These are phyloP conservation scores for Brassica nigra DNA, from an alignment of 345 rosid genomes.

Conservation along the genomic window DNA sequence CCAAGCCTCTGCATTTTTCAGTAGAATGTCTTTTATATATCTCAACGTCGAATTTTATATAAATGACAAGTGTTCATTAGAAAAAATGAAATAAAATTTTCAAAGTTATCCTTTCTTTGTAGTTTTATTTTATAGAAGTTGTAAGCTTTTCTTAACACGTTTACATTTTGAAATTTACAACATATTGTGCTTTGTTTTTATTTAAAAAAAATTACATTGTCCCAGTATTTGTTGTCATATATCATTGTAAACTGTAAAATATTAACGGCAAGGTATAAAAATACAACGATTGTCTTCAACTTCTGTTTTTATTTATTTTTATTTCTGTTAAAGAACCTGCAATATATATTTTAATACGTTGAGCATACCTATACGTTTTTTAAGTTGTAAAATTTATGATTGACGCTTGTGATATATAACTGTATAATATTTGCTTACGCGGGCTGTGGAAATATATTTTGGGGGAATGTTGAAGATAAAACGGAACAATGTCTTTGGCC, in stretches of 20 bases:
- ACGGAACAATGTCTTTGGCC: constrained; percentile 62
- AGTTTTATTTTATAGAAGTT: not conserved
- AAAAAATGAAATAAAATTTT: not conserved
- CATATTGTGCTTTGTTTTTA: not conserved
- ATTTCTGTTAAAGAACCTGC: not conserved
- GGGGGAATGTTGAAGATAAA: constrained; percentile 59
- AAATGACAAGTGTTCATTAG: not conserved
- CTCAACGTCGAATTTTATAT: constrained; percentile 11
- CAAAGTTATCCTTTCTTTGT: not conserved
- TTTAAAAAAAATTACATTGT: not conserved
- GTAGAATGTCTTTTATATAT: not conserved
- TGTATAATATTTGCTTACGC: constrained; percentile 34
- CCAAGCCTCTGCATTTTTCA: constrained; percentile 40
- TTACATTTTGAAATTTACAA: not conserved
- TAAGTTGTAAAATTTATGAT: not conserved
- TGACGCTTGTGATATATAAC: not conserved
- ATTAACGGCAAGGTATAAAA: not conserved
- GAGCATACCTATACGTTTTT: not conserved
- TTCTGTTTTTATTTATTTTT: not conserved
- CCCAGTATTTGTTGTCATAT: not conserved
- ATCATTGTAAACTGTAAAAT: not conserved
- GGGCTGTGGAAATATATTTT: constrained; percentile 64
- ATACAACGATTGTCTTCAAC: not conserved
- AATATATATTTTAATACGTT: not conserved
- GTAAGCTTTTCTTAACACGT: not conserved